A percentile compares a stretch with the other conserved stretches of the same genome.
These are phyloP conservation scores for Globisporangium nagaii DNA, from an alignment of 352 stramenopile species.

Conservation along the genomic window DNA sequence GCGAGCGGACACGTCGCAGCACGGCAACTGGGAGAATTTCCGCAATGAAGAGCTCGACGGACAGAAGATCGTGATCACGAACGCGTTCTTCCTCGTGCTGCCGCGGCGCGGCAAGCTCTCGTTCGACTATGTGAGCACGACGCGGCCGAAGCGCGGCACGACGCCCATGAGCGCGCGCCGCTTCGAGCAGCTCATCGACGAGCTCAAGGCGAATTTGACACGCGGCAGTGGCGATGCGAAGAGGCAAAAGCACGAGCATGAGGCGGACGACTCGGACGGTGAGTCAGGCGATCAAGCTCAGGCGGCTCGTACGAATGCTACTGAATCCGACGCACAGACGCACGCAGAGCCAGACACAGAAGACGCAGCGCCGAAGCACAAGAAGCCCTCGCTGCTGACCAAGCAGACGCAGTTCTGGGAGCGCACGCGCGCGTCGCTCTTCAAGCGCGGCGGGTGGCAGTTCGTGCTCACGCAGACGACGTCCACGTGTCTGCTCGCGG, in stretches of 20 bases:
- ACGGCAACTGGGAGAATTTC: constrained; percentile 91
- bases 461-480: constrained; percentile 24
- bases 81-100: constrained; percentile 73
- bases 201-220: constrained; percentile 33
- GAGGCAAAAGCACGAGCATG: neutral
- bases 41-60: constrained; percentile 86
- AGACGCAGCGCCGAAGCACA: neutral
- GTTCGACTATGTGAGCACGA: constrained; percentile 90
- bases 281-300: neutral
- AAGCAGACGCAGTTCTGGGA: constrained; percentile 49
- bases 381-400: neutral
- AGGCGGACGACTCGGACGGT: neutral
- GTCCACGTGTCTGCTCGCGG: constrained; percentile 38
- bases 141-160: constrained; percentile 55
- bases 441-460: constrained; percentile 34
- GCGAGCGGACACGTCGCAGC: constrained; percentile 75
- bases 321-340: no score
- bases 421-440: constrained; percentile 34
- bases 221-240: neutral
- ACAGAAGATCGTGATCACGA: constrained; percentile 59
- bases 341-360: no score
- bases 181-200: constrained; percentile 69
- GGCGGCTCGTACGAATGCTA: no score
- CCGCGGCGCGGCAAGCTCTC: constrained; percentile 66
- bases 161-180: constrained; percentile 53